phyloP scores from a whole-genome alignment of 2,329 filamentous ascomycete species.

The Ascochyta viciae-villosae region DNA sequence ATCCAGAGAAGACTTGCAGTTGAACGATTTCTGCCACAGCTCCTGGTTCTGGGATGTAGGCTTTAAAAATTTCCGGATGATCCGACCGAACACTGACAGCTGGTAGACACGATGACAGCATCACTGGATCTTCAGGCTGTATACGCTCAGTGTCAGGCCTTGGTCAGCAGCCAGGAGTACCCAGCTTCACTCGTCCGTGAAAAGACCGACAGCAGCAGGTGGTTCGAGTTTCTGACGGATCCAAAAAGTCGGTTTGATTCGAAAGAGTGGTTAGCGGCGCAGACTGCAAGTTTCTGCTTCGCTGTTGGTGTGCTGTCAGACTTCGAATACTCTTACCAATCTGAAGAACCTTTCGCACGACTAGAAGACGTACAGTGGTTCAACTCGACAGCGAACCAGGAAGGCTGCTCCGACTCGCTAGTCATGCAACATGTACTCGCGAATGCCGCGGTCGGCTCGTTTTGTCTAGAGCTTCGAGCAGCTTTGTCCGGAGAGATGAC shows the following conservation, averaged over 20 bases:
- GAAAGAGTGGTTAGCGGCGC: conserved; percentile 10
- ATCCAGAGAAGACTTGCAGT: background rate
- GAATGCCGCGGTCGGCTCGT: conserved; percentile 16
- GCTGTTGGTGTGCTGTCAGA: conserved; percentile 11
- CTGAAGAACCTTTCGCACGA: conserved; percentile 14
- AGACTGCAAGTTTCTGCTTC: conserved; percentile 14
- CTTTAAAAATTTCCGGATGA: background rate
- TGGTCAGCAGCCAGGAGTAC: conserved; percentile 16
- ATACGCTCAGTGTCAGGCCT: conserved; percentile 9
- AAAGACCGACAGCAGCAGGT: conserved; percentile 10
- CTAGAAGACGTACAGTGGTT: conserved; percentile 19
- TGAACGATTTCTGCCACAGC: conserved; percentile 9
- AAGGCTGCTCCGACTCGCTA: conserved; percentile 2
- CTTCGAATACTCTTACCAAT: background rate
- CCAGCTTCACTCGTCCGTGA: conserved; percentile 9
- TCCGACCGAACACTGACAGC: background rate
- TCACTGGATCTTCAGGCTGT: conserved; percentile 8
- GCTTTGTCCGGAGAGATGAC: conserved; percentile 14
- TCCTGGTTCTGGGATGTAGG: conserved; percentile 9
- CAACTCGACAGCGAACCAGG: conserved; percentile 1
- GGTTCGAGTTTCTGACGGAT: conserved; percentile 18
- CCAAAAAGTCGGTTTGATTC: conserved; percentile 10
- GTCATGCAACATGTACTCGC: conserved; percentile 16
- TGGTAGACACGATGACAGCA: conserved; percentile 12
- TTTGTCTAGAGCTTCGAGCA: conserved; percentile 12